These are phyloP conservation scores for Vicia faba DNA, from an alignment of 306 rosid species.

Conservation along the genomic window DNA sequence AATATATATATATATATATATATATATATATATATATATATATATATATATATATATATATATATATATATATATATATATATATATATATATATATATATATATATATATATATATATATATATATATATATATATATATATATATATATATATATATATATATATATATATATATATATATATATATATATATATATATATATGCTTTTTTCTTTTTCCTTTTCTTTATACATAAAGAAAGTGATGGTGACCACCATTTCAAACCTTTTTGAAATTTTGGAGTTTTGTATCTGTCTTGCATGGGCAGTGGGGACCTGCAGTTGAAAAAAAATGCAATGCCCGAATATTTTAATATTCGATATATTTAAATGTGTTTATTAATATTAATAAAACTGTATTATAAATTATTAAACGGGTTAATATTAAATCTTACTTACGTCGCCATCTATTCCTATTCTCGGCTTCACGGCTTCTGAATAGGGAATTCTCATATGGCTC, in stretches of 20 bases:
- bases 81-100: too few relatives aligned
- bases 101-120: too few relatives aligned
- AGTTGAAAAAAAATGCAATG: slow-evolving; percentile 8
- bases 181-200: too few relatives aligned
- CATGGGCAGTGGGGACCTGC: slow-evolving; percentile 2
- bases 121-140: too few relatives aligned
- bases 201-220: too few relatives aligned
- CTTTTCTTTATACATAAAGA: not conserved
- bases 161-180: too few relatives aligned
- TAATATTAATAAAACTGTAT: not conserved
- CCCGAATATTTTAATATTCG: not conserved
- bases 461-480: not conserved
- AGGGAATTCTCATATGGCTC: not conserved
- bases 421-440: slow-evolving; percentile 8
- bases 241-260: slow-evolving; percentile 7
- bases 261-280: slow-evolving; percentile 10
- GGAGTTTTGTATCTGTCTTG: slow-evolving; percentile 11
- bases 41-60: too few relatives aligned
- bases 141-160: too few relatives aligned
- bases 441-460: not conserved
- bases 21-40: too few relatives aligned
- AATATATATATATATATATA: too few relatives aligned
- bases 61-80: too few relatives aligned
- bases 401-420: not conserved
- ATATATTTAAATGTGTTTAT: not conserved